Conservation (phyloP, 371 early-diverging fungal genomes). For the Mortierella sp. region DNA sequence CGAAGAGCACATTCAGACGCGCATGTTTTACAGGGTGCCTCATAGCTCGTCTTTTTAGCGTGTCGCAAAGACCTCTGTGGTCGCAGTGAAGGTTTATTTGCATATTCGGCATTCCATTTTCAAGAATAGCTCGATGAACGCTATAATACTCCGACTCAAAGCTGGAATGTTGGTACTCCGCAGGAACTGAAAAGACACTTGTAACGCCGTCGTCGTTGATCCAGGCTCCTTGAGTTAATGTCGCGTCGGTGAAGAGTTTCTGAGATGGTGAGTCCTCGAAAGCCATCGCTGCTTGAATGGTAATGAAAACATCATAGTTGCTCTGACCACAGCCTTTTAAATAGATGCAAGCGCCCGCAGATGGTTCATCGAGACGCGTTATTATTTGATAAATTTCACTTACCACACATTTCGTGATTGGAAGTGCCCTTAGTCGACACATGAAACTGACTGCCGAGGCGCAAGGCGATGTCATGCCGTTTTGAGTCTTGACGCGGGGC, state of each 20-base stretch:
- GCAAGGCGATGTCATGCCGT: too few species aligned
- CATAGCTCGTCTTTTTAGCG: not conserved
- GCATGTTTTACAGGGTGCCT: not conserved
- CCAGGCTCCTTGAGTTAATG: conserved; percentile 10
- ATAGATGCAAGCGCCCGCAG: too few species aligned
- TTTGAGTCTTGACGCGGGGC: too few species aligned
- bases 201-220: not conserved
- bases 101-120: not conserved
- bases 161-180: not conserved
- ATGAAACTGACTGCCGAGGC: too few species aligned
- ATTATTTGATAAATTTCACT: too few species aligned
- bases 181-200: not conserved
- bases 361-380: too few species aligned
- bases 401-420: too few species aligned
- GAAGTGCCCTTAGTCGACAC: too few species aligned
- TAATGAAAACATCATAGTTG: too few species aligned
- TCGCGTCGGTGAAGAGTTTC: conserved; percentile 2
- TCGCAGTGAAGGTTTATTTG: conserved; percentile 14
- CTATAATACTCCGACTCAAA: conserved; percentile 8
- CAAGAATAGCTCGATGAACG: conserved; percentile 2
- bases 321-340: too few species aligned
- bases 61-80: conserved; percentile 8
- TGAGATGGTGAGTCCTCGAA: too few species aligned
- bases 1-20: not conserved
- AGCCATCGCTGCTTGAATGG: too few species aligned